Conservation (phyloP, 2,329 filamentous ascomycete genomes). For the Diaporthe sp. region DNA sequence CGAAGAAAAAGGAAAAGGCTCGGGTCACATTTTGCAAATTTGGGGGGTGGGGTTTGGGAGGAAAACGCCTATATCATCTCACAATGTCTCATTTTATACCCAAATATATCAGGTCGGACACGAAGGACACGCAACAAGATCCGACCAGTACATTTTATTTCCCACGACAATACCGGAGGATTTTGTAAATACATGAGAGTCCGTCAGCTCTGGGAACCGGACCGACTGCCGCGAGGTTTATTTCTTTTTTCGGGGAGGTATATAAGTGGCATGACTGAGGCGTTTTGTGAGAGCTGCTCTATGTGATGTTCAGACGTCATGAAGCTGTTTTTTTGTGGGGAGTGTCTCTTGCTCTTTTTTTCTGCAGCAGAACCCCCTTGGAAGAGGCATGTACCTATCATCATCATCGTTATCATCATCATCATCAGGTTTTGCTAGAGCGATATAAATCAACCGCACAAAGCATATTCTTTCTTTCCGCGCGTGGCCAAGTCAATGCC, state of each 20-base stretch:
- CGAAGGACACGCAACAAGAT: constrained; percentile 32
- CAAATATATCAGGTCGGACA: constrained; percentile 34
- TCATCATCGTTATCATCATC: neutral
- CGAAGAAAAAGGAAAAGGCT: constrained; percentile 18
- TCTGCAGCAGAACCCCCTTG: neutral
- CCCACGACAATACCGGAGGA: constrained; percentile 10
- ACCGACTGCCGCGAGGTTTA: constrained; percentile 9
- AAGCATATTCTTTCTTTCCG: neutral
- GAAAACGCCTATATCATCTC: constrained; percentile 31
- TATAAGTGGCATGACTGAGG: constrained; percentile 42
- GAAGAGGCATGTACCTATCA: constrained; percentile 4
- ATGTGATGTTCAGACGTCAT: constrained; percentile 34
- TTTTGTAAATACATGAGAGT: constrained; percentile 32
- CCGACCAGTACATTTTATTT: constrained; percentile 33
- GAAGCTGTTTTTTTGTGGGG: constrained; percentile 4
- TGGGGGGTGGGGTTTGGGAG: constrained; percentile 10
- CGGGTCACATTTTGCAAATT: constrained; percentile 20
- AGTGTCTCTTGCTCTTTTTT: neutral
- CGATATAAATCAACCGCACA: constrained; percentile 22
- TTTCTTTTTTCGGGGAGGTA: constrained; percentile 11
- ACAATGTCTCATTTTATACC: constrained; percentile 33
- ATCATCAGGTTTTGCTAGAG: constrained; percentile 18
- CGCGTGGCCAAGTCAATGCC: too few relatives aligned
- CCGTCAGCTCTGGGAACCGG: constrained; percentile 15
- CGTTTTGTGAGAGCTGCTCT: constrained; percentile 34